phyloP scores from a whole-genome alignment of 2,329 filamentous ascomycete species.

The Dactylellina drechsleri region DNA sequence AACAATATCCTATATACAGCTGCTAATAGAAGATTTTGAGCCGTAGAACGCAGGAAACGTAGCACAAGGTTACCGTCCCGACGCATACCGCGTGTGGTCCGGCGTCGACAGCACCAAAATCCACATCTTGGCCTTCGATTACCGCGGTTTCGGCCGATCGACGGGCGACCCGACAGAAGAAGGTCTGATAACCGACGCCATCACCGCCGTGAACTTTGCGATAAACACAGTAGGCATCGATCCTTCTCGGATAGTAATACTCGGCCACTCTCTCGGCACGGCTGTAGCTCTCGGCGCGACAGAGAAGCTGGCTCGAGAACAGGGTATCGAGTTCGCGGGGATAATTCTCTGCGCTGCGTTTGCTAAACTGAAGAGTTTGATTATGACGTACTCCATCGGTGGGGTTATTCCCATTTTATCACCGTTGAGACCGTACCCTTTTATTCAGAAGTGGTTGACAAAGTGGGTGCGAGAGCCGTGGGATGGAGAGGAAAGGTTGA shows the following conservation, averaged over 20 bases:
- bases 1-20: too few relatives aligned
- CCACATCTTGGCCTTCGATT: conserved; percentile 89
- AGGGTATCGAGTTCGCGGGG: conserved; percentile 76
- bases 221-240: conserved; percentile 73
- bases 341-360: conserved; percentile 84
- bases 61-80: conserved; percentile 78
- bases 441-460: conserved; percentile 71
- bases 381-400: conserved; percentile 80
- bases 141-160: conserved; percentile 85
- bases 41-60: conserved; percentile 83
- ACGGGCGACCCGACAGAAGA: conserved; percentile 82
- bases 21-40: conserved; percentile 44
- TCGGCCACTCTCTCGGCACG: conserved; percentile 89
- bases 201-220: conserved; percentile 77
- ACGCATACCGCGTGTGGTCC: conserved; percentile 80
- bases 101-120: conserved; percentile 74
- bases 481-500: conserved; percentile 75
- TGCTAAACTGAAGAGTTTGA: conserved; percentile 75
- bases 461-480: conserved; percentile 80
- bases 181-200: conserved; percentile 82
- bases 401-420: conserved; percentile 82
- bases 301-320: conserved; percentile 71
- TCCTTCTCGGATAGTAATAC: conserved; percentile 76
- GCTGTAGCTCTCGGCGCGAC: conserved; percentile 80
- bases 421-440: conserved; percentile 75